phyloP scores from a whole-genome alignment of 805 yeast species.

The Pichia manshurica region DNA sequence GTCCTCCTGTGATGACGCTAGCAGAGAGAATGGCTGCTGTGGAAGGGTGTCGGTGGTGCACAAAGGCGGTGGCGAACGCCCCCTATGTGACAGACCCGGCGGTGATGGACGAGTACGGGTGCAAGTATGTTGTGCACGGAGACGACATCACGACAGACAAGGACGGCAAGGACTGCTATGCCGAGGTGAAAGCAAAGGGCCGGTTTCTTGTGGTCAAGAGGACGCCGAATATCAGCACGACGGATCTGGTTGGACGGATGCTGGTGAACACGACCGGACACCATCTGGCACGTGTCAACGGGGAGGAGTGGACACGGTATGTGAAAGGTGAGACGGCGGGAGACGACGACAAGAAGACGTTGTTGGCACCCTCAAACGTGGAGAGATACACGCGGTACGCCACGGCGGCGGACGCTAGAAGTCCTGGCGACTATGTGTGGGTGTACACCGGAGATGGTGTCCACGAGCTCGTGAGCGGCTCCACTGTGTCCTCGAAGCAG shows the following conservation, averaged over 20 bases:
- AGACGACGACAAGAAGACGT: conserved; percentile 7
- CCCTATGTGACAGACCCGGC: conserved; percentile 90
- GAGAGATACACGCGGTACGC: conserved; percentile 51
- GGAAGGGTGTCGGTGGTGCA: conserved; percentile 85
- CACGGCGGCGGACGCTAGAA: conserved; percentile 53
- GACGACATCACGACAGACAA: conserved; percentile 98
- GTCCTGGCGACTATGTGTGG: conserved; percentile 54
- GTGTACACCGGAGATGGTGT: conserved; percentile 29
- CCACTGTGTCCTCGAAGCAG: too few relatives aligned
- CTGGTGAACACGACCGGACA: conserved; percentile 55
- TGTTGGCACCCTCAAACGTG: conserved; percentile 33
- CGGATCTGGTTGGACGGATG: conserved; percentile 90
- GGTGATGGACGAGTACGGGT: conserved; percentile 66
- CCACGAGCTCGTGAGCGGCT: too few relatives aligned
- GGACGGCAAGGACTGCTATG: conserved; percentile 89
- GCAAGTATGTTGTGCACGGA: conserved; percentile 95
- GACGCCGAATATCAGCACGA: conserved; percentile 90
- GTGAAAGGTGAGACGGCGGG: conserved; percentile 2
- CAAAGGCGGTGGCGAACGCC: conserved; percentile 63
- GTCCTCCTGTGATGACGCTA: conserved; percentile 87
- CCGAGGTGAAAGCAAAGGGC: conserved; percentile 75
- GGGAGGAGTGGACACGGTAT: conserved; percentile 18
- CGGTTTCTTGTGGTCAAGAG: conserved; percentile 86
- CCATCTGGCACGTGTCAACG: conserved; percentile 39
- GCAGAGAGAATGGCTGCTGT: conserved; percentile 81